Conservation (phyloP, 1,139 yeast genomes). For the Arxiozyma heterogenica region DNA sequence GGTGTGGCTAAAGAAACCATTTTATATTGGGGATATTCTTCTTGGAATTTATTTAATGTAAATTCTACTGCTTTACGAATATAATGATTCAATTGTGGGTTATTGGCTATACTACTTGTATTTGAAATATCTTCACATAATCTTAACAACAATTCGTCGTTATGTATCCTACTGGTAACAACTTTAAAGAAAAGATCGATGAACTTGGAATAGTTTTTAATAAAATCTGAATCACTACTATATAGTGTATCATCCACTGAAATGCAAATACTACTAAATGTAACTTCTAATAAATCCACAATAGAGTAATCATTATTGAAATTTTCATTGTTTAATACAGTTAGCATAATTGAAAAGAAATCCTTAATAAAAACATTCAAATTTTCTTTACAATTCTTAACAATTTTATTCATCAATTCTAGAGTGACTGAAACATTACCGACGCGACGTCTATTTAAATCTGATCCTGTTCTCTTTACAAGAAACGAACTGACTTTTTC, state of each 20-base stretch:
- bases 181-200: slow-evolving; percentile 22
- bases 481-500: slow-evolving; percentile 75
- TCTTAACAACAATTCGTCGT: slow-evolving; percentile 25
- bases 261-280: slow-evolving; percentile 43
- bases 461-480: slow-evolving; percentile 53
- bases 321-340: slow-evolving; percentile 22
- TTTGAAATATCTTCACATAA: slow-evolving; percentile 27
- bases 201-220: slow-evolving; percentile 37
- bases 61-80: slow-evolving; percentile 21
- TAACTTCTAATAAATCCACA: slow-evolving; percentile 29
- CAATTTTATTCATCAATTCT: slow-evolving; percentile 58
- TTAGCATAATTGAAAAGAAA: slow-evolving; percentile 41
- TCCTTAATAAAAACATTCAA: slow-evolving; percentile 70
- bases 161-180: slow-evolving; percentile 19
- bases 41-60: slow-evolving; percentile 21
- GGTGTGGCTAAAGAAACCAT: slow-evolving; percentile 13
- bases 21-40: slow-evolving; percentile 20
- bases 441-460: slow-evolving; percentile 50
- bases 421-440: slow-evolving; percentile 83
- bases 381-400: slow-evolving; percentile 71
- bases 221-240: slow-evolving; percentile 60
- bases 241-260: slow-evolving; percentile 61
- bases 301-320: slow-evolving; percentile 27
- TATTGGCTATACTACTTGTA: slow-evolving; percentile 23
- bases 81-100: slow-evolving; percentile 24